Evolutionary conservation across 257 asterid genomes (phyloP).

Genomic region (Perilla frutescens): DNA sequence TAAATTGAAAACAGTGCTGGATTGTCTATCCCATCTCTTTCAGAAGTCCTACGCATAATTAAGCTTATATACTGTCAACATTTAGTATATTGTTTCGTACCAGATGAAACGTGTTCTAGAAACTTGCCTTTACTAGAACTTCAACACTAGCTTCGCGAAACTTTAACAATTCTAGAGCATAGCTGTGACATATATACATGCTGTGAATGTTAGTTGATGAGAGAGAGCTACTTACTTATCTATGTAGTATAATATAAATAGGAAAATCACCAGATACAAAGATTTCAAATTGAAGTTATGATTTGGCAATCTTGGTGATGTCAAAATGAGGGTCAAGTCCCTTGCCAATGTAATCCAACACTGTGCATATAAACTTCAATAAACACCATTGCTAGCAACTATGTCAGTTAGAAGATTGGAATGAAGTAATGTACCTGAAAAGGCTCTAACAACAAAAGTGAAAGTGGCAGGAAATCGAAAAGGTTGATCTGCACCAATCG

Average conservation of each 20-base stretch:
- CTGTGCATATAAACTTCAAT: slow-evolving; percentile 49
- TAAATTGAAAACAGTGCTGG: slow-evolving; percentile 84
- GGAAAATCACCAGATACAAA: neutral
- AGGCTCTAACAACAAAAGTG: slow-evolving; percentile 96
- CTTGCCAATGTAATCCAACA: slow-evolving; percentile 98
- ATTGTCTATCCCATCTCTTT: slow-evolving; percentile 92
- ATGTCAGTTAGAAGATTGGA: slow-evolving; percentile 1
- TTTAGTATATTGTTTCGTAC: neutral
- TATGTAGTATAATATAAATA: neutral
- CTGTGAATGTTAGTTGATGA: slow-evolving; percentile 21
- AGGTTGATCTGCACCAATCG: slow-evolving; percentile 97
- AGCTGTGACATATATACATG: slow-evolving; percentile 47
- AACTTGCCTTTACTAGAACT: slow-evolving; percentile 75
- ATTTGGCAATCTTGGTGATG: slow-evolving; percentile 96
- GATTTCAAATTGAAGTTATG: slow-evolving; percentile 57
- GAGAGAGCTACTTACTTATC: slow-evolving; percentile 1
- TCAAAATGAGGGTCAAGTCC: slow-evolving; percentile 99
- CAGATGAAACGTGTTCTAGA: neutral
- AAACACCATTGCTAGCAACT: slow-evolving; percentile 32
- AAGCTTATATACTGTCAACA: slow-evolving; percentile 9
- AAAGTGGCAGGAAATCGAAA: slow-evolving; percentile 98
- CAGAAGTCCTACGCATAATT: slow-evolving; percentile 68
- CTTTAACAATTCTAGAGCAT: slow-evolving; percentile 88
- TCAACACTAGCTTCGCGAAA: slow-evolving; percentile 98
- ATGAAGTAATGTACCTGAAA: slow-evolving; percentile 67